Evolutionary conservation across 1,284 basidiomycete species (phyloP).

Genomic region (Caloboletus firmus): DNA sequence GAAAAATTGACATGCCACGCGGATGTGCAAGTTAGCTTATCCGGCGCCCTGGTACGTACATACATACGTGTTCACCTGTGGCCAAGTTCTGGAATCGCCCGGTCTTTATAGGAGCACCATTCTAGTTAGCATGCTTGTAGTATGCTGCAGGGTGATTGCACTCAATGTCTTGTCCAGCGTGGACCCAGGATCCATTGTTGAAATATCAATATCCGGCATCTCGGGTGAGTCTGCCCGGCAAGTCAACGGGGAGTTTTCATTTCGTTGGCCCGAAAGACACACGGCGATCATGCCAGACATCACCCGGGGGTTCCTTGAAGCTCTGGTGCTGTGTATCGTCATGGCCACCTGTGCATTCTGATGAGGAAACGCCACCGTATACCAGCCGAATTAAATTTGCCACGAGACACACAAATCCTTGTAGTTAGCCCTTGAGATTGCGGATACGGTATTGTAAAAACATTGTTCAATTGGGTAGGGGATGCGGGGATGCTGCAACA

Average conservation of each 20-base stretch:
- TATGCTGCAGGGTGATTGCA: neutral
- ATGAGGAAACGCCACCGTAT: conserved; percentile 7
- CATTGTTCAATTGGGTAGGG: conserved; percentile 42
- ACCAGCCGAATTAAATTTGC: conserved; percentile 6
- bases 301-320: neutral
- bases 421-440: conserved; percentile 32
- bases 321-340: conserved; percentile 17
- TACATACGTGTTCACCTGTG: neutral
- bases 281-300: neutral
- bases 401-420: conserved; percentile 11
- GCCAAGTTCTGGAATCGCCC: neutral
- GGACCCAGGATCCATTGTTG: neutral
- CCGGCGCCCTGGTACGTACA: neutral
- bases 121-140: neutral
- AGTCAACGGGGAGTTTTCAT: neutral
- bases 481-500: conserved; percentile 50
- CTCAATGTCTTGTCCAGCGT: neutral
- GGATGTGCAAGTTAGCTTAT: neutral
- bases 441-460: conserved; percentile 38
- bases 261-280: neutral
- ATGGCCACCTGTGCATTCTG: conserved; percentile 12
- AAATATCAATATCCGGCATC: neutral
- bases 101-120: neutral
- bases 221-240: neutral
- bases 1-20: neutral